These are phyloP conservation scores for Blastobotrys proliferans DNA, from an alignment of 1,139 yeast species.

Conservation along the genomic window DNA sequence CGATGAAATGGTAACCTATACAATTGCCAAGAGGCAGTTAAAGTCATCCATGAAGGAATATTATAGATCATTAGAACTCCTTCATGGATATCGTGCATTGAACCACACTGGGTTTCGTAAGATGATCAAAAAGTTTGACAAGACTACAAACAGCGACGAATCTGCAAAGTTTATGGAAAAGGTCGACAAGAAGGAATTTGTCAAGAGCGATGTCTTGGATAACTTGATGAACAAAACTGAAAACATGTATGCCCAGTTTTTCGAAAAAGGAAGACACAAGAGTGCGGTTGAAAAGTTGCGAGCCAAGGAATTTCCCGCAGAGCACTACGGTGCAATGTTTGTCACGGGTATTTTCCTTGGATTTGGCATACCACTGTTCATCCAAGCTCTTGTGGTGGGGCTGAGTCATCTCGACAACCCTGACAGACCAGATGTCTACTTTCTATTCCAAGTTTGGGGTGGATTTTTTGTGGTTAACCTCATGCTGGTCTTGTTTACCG, in stretches of 20 bases:
- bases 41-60: slow-evolving; percentile 75
- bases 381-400: slow-evolving; percentile 51
- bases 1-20: slow-evolving; percentile 42
- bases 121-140: slow-evolving; percentile 85
- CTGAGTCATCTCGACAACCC: slow-evolving; percentile 33
- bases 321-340: slow-evolving; percentile 33
- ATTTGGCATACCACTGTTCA: slow-evolving; percentile 58
- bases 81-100: slow-evolving; percentile 69
- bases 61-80: slow-evolving; percentile 72
- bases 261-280: slow-evolving; percentile 70
- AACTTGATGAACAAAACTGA: slow-evolving; percentile 60
- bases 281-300: slow-evolving; percentile 70
- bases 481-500: slow-evolving; percentile 57
- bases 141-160: slow-evolving; percentile 51
- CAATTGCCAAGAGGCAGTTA: slow-evolving; percentile 68
- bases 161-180: slow-evolving; percentile 56
- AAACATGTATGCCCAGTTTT: slow-evolving; percentile 60
- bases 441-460: slow-evolving; percentile 82
- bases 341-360: slow-evolving; percentile 63
- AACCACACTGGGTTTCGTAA: slow-evolving; percentile 88
- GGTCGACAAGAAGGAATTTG: slow-evolving; percentile 53
- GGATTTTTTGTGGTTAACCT: slow-evolving; percentile 71
- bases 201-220: slow-evolving; percentile 63
- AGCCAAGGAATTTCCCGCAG: slow-evolving; percentile 41
- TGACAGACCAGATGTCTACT: slow-evolving; percentile 35